These are phyloP conservation scores for Sodiomyces alkalinus DNA, from an alignment of 2,329 filamentous ascomycete genomes.

Conservation along the genomic window DNA sequence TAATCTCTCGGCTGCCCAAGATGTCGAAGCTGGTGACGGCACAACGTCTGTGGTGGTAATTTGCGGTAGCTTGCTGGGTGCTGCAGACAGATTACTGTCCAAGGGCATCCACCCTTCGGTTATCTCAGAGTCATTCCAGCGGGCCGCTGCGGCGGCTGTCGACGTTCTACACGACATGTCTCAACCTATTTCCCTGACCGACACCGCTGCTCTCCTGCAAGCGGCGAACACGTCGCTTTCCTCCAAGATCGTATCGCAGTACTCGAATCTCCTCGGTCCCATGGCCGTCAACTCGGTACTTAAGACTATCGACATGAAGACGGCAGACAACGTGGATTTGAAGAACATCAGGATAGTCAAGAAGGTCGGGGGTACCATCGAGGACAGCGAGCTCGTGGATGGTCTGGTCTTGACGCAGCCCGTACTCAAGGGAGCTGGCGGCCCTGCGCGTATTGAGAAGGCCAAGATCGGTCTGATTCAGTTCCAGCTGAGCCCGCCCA, in stretches of 20 bases:
- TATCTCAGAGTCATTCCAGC: conserved; percentile 95
- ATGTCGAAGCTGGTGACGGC: conserved; percentile 95
- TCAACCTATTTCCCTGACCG: conserved; percentile 75
- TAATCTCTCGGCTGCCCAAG: conserved; percentile 89
- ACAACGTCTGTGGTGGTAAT: conserved; percentile 98
- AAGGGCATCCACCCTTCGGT: conserved; percentile 97
- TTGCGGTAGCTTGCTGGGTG: conserved; percentile 84
- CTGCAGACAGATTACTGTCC: conserved; percentile 74
- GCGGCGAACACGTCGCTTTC: conserved; percentile 93
- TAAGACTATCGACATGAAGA: conserved; percentile 91
- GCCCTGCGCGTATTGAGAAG: conserved; percentile 89
- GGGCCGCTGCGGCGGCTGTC: conserved; percentile 80
- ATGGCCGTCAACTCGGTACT: conserved; percentile 97
- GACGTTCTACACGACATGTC: conserved; percentile 90
- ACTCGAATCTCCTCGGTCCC: conserved; percentile 85
- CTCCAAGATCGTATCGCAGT: conserved; percentile 96
- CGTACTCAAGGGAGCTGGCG: conserved; percentile 85
- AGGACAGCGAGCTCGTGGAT: conserved; percentile 95
- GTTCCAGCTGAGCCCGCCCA: conserved; percentile 95
- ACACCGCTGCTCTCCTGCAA: conserved; percentile 83
- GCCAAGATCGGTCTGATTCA: conserved; percentile 93
- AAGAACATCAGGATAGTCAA: conserved; percentile 95
- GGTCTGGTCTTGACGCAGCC: conserved; percentile 84
- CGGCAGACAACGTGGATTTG: conserved; percentile 88
- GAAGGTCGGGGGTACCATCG: conserved; percentile 95